These are phyloP conservation scores for Knoxia roxburghii DNA, from an alignment of 257 asterid genomes.

Conservation along the genomic window DNA sequence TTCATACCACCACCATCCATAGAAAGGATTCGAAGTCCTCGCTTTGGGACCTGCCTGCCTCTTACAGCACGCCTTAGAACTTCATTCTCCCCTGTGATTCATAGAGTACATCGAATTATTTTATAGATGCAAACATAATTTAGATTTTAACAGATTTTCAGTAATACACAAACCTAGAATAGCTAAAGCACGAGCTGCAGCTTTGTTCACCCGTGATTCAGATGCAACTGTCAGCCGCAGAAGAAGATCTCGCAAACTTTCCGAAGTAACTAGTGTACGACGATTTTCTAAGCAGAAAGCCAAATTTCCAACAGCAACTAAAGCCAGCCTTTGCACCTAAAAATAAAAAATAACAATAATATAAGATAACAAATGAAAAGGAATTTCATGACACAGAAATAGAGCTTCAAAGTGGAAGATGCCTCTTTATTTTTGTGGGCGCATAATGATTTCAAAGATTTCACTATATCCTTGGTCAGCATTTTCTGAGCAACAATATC, in stretches of 20 bases:
- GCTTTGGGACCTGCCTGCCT: slow-evolving; percentile 82
- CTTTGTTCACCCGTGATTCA: slow-evolving; percentile 73
- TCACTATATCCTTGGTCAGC: slow-evolving; percentile 82
- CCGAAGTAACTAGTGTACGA: slow-evolving; percentile 73
- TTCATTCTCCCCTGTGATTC: slow-evolving; percentile 84
- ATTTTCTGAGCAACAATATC: slow-evolving; percentile 86
- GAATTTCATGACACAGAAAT: background rate
- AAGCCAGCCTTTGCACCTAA: slow-evolving; percentile 89
- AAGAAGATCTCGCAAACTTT: slow-evolving; percentile 97
- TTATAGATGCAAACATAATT: slow-evolving; percentile 9
- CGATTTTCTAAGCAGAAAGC: slow-evolving; percentile 96
- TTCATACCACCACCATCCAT: slow-evolving; percentile 99
- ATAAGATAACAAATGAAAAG: slow-evolving; percentile 15
- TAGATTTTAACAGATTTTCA: background rate
- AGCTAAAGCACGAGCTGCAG: slow-evolving; percentile 97
- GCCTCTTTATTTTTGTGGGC: slow-evolving; percentile 86
- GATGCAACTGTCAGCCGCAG: slow-evolving; percentile 75
- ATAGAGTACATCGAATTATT: slow-evolving; percentile 18
- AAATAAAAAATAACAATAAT: slow-evolving; percentile 8
- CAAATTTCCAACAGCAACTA: slow-evolving; percentile 83
- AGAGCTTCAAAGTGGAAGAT: slow-evolving; percentile 32
- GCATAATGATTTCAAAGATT: slow-evolving; percentile 70
- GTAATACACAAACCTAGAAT: slow-evolving; percentile 60
- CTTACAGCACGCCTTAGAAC: slow-evolving; percentile 82
- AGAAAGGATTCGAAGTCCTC: slow-evolving; percentile 85